A percentile compares a stretch with the other conserved stretches of the same genome.
Conservation (phyloP, 2,329 filamentous ascomycete genomes). For the Clonostachys chloroleuca region DNA sequence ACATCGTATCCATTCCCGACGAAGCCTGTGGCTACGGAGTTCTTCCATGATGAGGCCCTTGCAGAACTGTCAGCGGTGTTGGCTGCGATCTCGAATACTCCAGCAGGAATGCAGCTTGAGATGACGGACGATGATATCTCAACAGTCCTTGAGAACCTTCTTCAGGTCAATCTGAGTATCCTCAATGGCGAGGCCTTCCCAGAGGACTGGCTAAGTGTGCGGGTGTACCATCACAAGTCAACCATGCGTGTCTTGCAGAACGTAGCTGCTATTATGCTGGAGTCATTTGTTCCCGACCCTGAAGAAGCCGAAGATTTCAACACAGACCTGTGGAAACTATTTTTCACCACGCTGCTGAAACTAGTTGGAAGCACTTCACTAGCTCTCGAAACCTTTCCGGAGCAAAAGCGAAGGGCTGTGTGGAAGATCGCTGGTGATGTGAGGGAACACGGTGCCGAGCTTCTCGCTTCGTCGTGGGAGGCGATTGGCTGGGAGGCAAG, state of each 20-base stretch:
- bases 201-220: slow-evolving; percentile 82
- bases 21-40: slow-evolving; percentile 57
- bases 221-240: slow-evolving; percentile 89
- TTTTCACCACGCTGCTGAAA: slow-evolving; percentile 84
- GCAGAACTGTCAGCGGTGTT: slow-evolving; percentile 86
- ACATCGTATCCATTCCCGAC: slow-evolving; percentile 84
- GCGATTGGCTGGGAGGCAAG: slow-evolving; percentile 95
- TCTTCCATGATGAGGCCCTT: slow-evolving; percentile 76
- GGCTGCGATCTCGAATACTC: slow-evolving; percentile 72
- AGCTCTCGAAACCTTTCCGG: slow-evolving; percentile 90
- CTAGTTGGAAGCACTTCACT: slow-evolving; percentile 86
- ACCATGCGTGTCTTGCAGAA: slow-evolving; percentile 84
- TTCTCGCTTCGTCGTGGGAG: slow-evolving; percentile 85
- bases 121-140: slow-evolving; percentile 70
- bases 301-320: slow-evolving; percentile 92
- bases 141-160: slow-evolving; percentile 69
- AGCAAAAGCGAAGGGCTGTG: slow-evolving; percentile 91
- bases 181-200: slow-evolving; percentile 88
- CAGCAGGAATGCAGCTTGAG: slow-evolving; percentile 69
- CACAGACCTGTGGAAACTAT: slow-evolving; percentile 88
- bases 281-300: slow-evolving; percentile 79
- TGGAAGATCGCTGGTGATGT: slow-evolving; percentile 99
- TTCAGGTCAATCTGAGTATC: slow-evolving; percentile 86
- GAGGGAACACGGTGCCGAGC: slow-evolving; percentile 81
- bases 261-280: slow-evolving; percentile 73